These are phyloP conservation scores for Ophiostoma triangulosporum DNA, from an alignment of 2,329 filamentous ascomycete genomes.

Conservation along the genomic window DNA sequence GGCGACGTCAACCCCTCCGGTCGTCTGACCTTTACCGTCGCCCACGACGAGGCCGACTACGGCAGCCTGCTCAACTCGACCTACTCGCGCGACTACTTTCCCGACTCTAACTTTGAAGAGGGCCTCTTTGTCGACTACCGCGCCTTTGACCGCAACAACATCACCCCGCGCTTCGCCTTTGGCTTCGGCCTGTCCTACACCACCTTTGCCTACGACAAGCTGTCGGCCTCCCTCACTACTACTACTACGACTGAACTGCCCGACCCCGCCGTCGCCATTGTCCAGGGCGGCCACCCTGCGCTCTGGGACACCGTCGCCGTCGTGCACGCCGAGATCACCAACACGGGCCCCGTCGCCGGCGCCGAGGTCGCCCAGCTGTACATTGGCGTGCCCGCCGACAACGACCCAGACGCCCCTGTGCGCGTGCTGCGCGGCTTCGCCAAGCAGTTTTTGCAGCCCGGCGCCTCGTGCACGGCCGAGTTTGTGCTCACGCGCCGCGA, in stretches of 20 bases:
- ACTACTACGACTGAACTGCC: slow-evolving; percentile 29
- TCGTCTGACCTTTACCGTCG: slow-evolving; percentile 32
- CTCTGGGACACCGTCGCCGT: slow-evolving; percentile 30
- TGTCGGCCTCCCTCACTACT: slow-evolving; percentile 37
- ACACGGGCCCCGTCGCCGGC: slow-evolving; percentile 23
- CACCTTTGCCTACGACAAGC: slow-evolving; percentile 44
- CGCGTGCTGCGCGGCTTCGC: slow-evolving; percentile 51
- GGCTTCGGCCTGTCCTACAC: slow-evolving; percentile 68
- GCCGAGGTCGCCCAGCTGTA: slow-evolving; percentile 17
- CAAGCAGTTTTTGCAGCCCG: slow-evolving; percentile 36
- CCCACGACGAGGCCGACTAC: slow-evolving; percentile 28
- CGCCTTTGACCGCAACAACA: slow-evolving; percentile 49
- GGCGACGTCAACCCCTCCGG: slow-evolving; percentile 30
- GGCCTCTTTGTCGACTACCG: slow-evolving; percentile 68
- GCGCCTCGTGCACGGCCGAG: slow-evolving; percentile 28
- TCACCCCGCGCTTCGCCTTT: slow-evolving; percentile 61
- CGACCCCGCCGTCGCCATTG: slow-evolving; percentile 3
- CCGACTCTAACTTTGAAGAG: slow-evolving; percentile 58
- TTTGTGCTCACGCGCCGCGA: slow-evolving; percentile 49
- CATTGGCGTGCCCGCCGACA: slow-evolving; percentile 14
- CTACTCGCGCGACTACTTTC: slow-evolving; percentile 20
- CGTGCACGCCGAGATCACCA: slow-evolving; percentile 25
- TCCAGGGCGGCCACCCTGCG: slow-evolving; percentile 12
- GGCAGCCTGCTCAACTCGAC: slow-evolving; percentile 14
- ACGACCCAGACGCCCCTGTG: slow-evolving; percentile 3